Base-by-base conservation (phyloP, 2,329 filamentous ascomycete genomes). In the Scorias spongiosa region DNA sequence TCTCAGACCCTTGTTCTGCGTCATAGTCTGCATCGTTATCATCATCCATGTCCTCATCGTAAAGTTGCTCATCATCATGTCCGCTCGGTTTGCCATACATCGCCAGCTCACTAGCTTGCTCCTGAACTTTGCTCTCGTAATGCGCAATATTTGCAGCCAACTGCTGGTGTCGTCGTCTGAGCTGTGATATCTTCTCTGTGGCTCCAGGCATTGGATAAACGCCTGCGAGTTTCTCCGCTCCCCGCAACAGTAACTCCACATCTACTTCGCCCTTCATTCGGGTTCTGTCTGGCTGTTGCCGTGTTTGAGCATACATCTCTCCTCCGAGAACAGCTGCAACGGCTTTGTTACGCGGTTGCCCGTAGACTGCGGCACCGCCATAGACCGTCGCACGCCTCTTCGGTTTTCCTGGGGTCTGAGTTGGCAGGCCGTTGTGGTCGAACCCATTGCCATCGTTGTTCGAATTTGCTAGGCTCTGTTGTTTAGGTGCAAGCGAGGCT, bases 251-350 rank as follows among this genome's bases (percentile, higher is more conserved):
- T 1, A 93, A 72, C 55, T 93, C 84, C 2, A 96, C 79, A 61
- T 96, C 85, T 2, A 95, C 72, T 18, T 93, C 86, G 9, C 80
- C 81, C 49, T 72, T 75, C 38, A 66, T 66, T 40, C 63, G 66
- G 10, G 61, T 29, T 11, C 37, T 29, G 11, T 40, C 20, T 3
- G 20, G 11, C 11, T 40, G 38, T 46, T 70, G 69, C 45, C 76
- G 71, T 40, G 95, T 86, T 59, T 83, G 76, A 39, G 84, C 79
- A 61, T 94, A 86, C 61, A 96, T 76, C 51, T 93, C 84, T 0
- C 80, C 81, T 5, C 91, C 91, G 8, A 96, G 66, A 0, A 96
- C 87, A 7, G 87, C 85, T 2, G 88, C 84, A 2, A 96, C 88
- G 9, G 88, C 88, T 2, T 86, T 93, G 64, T 81, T 84, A 47